Evolutionary conservation across 768 basidiomycete species (phyloP).

Genomic region (Tulasnella sp.): DNA sequence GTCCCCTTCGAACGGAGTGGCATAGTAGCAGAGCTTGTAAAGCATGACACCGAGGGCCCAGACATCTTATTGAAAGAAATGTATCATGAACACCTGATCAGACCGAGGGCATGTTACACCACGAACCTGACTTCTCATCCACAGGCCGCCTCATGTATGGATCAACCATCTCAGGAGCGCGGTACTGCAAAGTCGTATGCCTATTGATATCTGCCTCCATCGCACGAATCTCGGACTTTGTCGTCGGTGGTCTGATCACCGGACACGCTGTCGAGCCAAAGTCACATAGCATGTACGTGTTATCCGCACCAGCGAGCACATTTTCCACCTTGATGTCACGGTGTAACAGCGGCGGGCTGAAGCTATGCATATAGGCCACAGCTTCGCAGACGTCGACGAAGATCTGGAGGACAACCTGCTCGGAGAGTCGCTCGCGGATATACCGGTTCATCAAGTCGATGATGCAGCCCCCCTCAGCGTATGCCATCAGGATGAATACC

Average conservation of each 20-base stretch:
- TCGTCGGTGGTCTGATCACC: constrained; percentile 55
- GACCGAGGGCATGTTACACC: too few relatives aligned
- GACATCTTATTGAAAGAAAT: too few relatives aligned
- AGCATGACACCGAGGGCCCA: too few relatives aligned
- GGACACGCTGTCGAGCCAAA: constrained; percentile 88
- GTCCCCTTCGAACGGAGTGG: too few relatives aligned
- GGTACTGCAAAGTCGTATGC: constrained; percentile 93
- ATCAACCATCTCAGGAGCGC: constrained; percentile 99
- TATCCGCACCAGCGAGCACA: constrained; percentile 76
- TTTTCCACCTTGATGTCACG: constrained; percentile 99
- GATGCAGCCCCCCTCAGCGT: constrained; percentile 94
- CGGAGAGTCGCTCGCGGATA: constrained; percentile 84
- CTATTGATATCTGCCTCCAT: constrained; percentile 86
- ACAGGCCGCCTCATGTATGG: constrained; percentile 69
- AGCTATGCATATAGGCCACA: constrained; percentile 91
- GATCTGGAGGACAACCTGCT: constrained; percentile 93
- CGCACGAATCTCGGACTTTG: constrained; percentile 70
- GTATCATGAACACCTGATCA: too few relatives aligned
- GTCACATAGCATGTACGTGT: constrained; percentile 91
- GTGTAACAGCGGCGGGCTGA: constrained; percentile 81
- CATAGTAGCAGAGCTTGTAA: too few relatives aligned
- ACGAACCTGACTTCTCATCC: constrained; percentile 77
- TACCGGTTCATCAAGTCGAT: constrained; percentile 99
- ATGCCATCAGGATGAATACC: constrained; percentile 99
- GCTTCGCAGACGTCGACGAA: constrained; percentile 97